Conservation (phyloP, 108 stramenopile genomes). For the Conticribra weissflogii region DNA sequence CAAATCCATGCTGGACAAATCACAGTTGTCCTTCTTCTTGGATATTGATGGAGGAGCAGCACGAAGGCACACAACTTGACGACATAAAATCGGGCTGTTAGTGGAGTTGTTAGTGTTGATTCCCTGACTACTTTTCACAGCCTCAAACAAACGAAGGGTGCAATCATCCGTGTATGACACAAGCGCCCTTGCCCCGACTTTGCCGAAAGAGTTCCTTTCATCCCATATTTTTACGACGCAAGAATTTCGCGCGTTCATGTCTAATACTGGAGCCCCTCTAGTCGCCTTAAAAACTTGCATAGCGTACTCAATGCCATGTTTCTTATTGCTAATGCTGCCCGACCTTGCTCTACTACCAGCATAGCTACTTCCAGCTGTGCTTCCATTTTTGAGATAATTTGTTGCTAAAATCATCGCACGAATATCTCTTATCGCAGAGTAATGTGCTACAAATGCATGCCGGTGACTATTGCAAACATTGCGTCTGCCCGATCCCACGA, state of each 20-base stretch:
- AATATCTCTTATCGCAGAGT: constrained; percentile 31
- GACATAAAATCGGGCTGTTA: constrained; percentile 21
- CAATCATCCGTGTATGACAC: constrained; percentile 26
- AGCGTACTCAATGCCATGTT: constrained; percentile 26
- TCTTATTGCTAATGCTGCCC: constrained; percentile 12
- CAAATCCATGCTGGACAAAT: constrained; percentile 14
- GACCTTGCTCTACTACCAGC: background rate
- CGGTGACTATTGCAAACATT: constrained; percentile 5
- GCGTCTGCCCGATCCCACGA: too few relatives aligned
- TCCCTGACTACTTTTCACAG: constrained; percentile 15
- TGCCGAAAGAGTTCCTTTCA: background rate
- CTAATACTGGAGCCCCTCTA: constrained; percentile 21
- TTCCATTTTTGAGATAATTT: constrained; percentile 13
- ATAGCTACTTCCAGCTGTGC: background rate
- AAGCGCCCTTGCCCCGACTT: constrained; percentile 15
- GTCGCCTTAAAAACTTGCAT: constrained; percentile 39
- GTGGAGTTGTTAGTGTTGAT: background rate
- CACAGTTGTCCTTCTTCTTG: constrained; percentile 22
- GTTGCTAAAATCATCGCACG: constrained; percentile 26
- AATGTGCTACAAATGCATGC: constrained; percentile 40
- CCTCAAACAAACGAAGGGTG: constrained; percentile 46
- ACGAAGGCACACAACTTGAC: constrained; percentile 33
- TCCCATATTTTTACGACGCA: constrained; percentile 40
- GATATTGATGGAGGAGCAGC: constrained; percentile 26
- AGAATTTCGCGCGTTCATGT: background rate